Evolutionary conservation across 192 early-diverging fungal genomes (phyloP), one percentile per base, ranked within the genome.

Genomic region (Linnemannia zychae): DNA sequence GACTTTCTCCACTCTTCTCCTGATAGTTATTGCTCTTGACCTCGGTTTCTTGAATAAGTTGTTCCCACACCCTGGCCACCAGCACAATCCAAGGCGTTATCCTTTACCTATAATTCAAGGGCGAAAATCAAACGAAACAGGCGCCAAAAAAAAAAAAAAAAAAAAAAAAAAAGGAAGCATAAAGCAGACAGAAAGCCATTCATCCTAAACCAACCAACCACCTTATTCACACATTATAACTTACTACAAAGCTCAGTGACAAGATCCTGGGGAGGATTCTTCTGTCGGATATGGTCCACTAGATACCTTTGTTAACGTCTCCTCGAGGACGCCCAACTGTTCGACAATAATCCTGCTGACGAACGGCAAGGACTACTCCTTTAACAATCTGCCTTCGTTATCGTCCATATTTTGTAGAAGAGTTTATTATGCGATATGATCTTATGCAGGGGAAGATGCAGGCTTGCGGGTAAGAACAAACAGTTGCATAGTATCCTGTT

Each of bases 31-130:
- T 65, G 20, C 46, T 74, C 11, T 67, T 67, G 53, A 91, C 87
- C 82, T 97, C 96, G 9, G 94, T 96, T 77, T 97, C 96, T 84
- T 91, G 96, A 50, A 97, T 96, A 16, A 97, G 79, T 90, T 93
- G 94, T 52, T 96, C 90, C 97, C 97, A 99, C 18, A 99, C 86
- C 72, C 94, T 94, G 80, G 93, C 93, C 13, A 98, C 97, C 92
- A 99, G 96, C 40, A 92, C 89, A 24, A n/a, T 92, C 91, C 5
- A 97, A 94, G 66, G 97, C 97, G 22, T 97, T 96, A 74, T 96
- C 97, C 71, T 98, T 88, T 1, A 94, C 93, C 94, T 96, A 88
- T n/a, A n/a, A n/a, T n/a, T n/a, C n/a, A 3, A 74, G 49, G 37
- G 18, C 17, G 22, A 53, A 73, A 52, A 72, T 48, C 22, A 28